Base-by-base conservation (phyloP, 768 basidiomycete species). In the Boletus sp. region DNA sequence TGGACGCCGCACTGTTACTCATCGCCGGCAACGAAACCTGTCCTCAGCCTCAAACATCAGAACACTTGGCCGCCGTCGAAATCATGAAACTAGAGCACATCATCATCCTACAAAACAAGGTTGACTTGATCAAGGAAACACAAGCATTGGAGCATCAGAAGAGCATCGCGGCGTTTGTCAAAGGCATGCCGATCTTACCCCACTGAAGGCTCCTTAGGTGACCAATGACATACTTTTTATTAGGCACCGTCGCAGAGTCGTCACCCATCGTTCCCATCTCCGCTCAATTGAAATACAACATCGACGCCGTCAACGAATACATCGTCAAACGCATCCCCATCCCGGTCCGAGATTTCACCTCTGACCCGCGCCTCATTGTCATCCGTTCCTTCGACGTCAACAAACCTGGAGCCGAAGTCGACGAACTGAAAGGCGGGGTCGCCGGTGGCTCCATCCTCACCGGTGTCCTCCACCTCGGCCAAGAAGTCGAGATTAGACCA, bases 341-440 rank as follows among this genome's bases (percentile, higher is more conserved):
- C 48, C 97, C 96, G 46, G 76, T 87, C 36, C 92, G 96, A 56
- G 91, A 98, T 79, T 99, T 98, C 75, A 81, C 85, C 35, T 88
- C 93, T 30, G 86, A 91, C 59, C 94, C 97, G 0, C 86, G 89
- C 35, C 87, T 99, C 63, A 98, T 98, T 71, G 95, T 98, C 71
- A 99, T 99, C 74, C 93, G 96, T 63, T 97, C 94, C 18, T 99
- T 98, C 76, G 97, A 99, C 72, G 96, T 99, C 72, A 99, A 99
- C 83, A 98, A 97, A 75, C 97, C 97, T 11, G 97, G 96, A 70
- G 86, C 95, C 4, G 94, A 94, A 68, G 94, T 98, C 4, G 90
- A 96, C 64, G 97, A 99, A 42, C 82, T 98, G 58, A 96, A 98
- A 76, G 96, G 96, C 56, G 97, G 97, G 68, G 97, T 98, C 39